Conservation (phyloP, 2,329 filamentous ascomycete species). For the Trichoderma arundinaceum region DNA sequence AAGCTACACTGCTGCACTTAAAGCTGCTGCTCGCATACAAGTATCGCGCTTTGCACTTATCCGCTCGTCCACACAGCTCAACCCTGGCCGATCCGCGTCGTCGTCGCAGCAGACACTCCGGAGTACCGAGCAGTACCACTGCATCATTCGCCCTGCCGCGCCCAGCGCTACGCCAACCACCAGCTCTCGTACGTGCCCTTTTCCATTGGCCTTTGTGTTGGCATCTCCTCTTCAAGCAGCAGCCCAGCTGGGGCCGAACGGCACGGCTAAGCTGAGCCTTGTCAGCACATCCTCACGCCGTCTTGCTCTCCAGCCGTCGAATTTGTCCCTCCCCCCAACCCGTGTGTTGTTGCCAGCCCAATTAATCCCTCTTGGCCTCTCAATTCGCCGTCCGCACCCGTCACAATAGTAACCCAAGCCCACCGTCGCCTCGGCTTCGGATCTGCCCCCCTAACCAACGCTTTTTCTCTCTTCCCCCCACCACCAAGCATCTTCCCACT, state of each 20-base stretch:
- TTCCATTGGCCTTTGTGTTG: neutral
- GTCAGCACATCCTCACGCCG: constrained; percentile 13
- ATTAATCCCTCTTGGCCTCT: constrained; percentile 28
- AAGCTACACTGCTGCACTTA: too few species aligned
- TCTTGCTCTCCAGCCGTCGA: too few species aligned
- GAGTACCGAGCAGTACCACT: constrained; percentile 27
- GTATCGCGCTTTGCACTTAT: constrained; percentile 6
- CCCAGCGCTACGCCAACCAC: constrained; percentile 20
- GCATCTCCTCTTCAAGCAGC: neutral
- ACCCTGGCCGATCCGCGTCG: constrained; percentile 27
- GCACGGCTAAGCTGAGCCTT: constrained; percentile 21
- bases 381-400: constrained; percentile 26
- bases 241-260: neutral
- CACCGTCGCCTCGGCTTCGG: constrained; percentile 28
- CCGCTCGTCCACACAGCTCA: constrained; percentile 11
- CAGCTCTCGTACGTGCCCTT: constrained; percentile 13
- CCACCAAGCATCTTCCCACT: constrained; percentile 16
- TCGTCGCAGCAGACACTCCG: constrained; percentile 3
- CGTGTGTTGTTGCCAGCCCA: constrained; percentile 18
- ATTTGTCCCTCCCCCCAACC: neutral
- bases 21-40: too few species aligned
- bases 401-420: constrained; percentile 30
- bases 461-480: constrained; percentile 21
- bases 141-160: constrained; percentile 23
- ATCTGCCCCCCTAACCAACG: constrained; percentile 29